Conservation (phyloP, 2,329 filamentous ascomycete genomes). For the Remersonia thermophila region DNA sequence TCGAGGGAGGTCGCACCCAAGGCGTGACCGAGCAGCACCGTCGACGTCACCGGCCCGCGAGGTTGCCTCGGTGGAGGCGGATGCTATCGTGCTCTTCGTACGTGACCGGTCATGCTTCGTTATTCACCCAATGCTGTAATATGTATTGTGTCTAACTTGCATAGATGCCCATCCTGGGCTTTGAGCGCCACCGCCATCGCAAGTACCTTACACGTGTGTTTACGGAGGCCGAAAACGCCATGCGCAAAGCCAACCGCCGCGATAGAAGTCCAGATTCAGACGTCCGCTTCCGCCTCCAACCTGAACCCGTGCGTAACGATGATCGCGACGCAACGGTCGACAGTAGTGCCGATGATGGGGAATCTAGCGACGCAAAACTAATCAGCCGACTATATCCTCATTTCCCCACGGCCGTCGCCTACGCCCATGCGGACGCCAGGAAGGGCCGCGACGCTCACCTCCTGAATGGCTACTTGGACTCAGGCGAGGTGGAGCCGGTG, state of each 20-base stretch:
- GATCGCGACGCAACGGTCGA: background rate
- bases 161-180: slow-evolving; percentile 13
- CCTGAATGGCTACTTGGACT: slow-evolving; percentile 3
- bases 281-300: background rate
- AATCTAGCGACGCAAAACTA: slow-evolving; percentile 1
- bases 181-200: slow-evolving; percentile 10
- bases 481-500: background rate
- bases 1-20: too few species aligned
- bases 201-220: slow-evolving; percentile 5
- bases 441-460: slow-evolving; percentile 1
- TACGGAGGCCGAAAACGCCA: slow-evolving; percentile 1
- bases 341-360: slow-evolving; percentile 5
- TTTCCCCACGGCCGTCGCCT: background rate
- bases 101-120: background rate
- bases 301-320: too few species aligned
- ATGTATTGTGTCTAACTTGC: too few species aligned
- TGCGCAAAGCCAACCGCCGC: background rate
- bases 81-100: slow-evolving; percentile 8
- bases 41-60: background rate
- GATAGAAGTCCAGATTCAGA: slow-evolving; percentile 1
- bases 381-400: slow-evolving; percentile 2
- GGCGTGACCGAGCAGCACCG: too few species aligned
- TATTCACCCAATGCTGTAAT: background rate
- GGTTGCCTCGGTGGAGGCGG: background rate
- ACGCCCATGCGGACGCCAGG: background rate